phyloP scores from a whole-genome alignment of 2,329 filamentous ascomycete species.

The Aureobasidium subglaciale region DNA sequence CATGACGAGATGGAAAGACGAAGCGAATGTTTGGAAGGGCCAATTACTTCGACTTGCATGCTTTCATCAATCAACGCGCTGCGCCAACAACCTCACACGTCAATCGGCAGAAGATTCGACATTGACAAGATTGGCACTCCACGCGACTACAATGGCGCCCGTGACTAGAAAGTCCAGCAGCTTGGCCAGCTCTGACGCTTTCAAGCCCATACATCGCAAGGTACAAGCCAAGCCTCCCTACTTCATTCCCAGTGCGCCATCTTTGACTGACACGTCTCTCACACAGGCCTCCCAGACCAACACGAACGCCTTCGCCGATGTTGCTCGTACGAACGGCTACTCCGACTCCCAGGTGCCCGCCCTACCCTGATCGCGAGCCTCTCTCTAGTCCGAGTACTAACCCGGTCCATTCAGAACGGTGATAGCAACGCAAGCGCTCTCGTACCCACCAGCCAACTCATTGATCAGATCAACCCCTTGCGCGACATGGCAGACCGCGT shows the following conservation, averaged over 20 bases:
- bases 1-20: not conserved
- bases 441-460: conserved; percentile 36
- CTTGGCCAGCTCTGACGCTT: not conserved
- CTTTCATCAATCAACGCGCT: too few relatives aligned
- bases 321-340: not conserved
- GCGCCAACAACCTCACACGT: too few relatives aligned
- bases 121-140: too few relatives aligned
- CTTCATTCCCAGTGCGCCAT: too few relatives aligned
- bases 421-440: not conserved
- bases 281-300: not conserved
- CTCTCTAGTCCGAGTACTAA: not conserved
- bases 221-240: not conserved
- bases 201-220: conserved; percentile 15
- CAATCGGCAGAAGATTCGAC: too few relatives aligned
- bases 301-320: not conserved
- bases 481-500: conserved; percentile 61
- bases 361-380: not conserved
- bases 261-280: not conserved
- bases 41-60: too few relatives aligned
- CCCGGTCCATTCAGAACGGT: not conserved
- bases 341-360: not conserved
- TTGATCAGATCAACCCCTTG: conserved; percentile 51
- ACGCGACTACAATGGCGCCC: conserved; percentile 6
- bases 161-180: not conserved
- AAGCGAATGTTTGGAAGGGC: not conserved